Conservation (phyloP, 2,329 filamentous ascomycete genomes). For the Trichoderma sp. region DNA sequence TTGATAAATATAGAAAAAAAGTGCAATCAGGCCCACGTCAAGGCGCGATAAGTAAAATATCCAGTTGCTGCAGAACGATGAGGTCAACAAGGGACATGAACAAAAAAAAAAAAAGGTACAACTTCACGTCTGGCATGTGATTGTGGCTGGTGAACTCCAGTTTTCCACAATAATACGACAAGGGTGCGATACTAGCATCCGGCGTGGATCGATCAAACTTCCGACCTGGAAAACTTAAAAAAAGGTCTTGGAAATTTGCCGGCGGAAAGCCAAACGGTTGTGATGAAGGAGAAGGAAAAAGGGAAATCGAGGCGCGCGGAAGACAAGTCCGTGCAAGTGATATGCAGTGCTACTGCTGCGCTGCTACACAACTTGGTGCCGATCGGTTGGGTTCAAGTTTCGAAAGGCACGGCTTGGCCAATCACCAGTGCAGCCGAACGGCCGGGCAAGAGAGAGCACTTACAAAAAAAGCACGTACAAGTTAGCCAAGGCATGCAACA, state of each 20-base stretch:
- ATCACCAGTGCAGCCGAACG: constrained; percentile 5
- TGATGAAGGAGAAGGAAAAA: background rate
- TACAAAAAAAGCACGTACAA: background rate
- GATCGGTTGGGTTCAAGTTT: background rate
- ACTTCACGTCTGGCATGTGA: constrained; percentile 31
- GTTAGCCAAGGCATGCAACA: constrained; percentile 1
- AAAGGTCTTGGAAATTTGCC: background rate
- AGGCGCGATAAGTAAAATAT: background rate
- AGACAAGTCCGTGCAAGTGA: background rate
- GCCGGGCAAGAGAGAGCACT: background rate
- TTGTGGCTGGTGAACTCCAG: constrained; percentile 30
- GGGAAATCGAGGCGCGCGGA: background rate
- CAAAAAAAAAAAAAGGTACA: background rate
- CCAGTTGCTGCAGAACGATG: background rate
- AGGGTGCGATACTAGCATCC: constrained; percentile 4
- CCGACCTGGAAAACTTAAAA: constrained; percentile 17
- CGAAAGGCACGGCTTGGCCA: background rate
- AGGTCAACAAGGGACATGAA: background rate
- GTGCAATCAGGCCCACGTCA: background rate
- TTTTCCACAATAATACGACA: constrained; percentile 1
- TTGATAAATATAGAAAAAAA: background rate
- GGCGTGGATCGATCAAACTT: constrained; percentile 17
- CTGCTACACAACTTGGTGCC: background rate
- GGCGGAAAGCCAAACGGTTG: background rate
- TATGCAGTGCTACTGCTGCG: background rate